Evolutionary conservation across 805 yeast species (phyloP), one percentile per base, ranked within the genome.

Genomic region (Lipomyces yamanashiensis): DNA sequence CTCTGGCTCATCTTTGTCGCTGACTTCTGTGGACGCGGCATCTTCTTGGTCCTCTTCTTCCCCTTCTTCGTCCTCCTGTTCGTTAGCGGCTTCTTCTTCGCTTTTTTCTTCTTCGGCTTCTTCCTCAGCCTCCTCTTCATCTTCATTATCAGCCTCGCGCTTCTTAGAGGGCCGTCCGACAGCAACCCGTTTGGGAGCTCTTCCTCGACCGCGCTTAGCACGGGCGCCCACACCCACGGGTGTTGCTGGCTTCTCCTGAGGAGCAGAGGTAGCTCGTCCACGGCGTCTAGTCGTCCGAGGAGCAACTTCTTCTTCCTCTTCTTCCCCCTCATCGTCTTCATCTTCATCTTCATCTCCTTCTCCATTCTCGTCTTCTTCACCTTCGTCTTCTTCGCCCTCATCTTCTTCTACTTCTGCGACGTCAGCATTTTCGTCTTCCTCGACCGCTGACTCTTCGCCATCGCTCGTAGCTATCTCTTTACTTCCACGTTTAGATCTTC

Each of bases 321-420:
- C 58, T 41, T 21, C 28, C 41, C 57, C 58, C 37, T 36, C 66
- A 21, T 43, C 59, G 6, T 36, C 57, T 21, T 54, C 60, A 23
- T 68, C 54, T 8, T 58, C 62, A 39, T 67, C 71, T 13, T 45
- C 49, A 2, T 57, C 66, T 17, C 63, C 63, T n/a, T 54, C 57
- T 34, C 21, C 28, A 41, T 60, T 59, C 39, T 49, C 66, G 10
- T 43, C 54, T 8, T 21, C 59, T 23, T 57, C 62, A n/a, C 66
- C 50, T 45, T 7, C 28, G 15, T 45, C 50, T 21, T 17, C 50
- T 17, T 45, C 45, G 12, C 10, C 45, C n/a, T n/a, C 28, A 7
- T 52, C 40, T 19, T 40, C 47, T 2, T 39, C 47, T 39, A n/a
- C 39, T 15, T 47, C 52, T 40, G 39, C 59, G 36, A 62, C 62